A percentile compares a stretch with the other conserved stretches of the same genome.
Conservation (phyloP, 805 yeast genomes). For the Gaillardinia entomophila region DNA sequence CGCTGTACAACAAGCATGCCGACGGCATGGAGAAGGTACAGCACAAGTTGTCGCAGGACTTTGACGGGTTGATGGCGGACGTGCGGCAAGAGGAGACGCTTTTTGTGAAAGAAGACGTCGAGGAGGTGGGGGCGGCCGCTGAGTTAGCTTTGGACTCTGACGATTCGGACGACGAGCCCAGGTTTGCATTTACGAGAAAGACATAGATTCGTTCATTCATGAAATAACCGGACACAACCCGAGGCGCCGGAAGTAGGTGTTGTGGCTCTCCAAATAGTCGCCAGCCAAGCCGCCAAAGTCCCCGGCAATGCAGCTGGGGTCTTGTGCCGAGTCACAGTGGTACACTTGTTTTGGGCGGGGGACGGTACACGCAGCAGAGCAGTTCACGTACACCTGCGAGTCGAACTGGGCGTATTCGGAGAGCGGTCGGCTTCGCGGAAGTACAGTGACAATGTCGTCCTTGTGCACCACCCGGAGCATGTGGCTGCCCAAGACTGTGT, state of each 20-base stretch:
- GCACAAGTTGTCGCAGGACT: slow-evolving; percentile 8
- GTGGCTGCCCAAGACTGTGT: slow-evolving; percentile 24
- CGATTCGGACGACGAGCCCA: neutral
- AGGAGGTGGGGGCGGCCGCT: neutral
- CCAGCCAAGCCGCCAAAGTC: slow-evolving; percentile 17
- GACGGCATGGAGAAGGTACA: neutral
- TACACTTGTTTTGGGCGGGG: slow-evolving; percentile 25
- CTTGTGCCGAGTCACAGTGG: slow-evolving; percentile 25
- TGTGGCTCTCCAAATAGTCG: slow-evolving; percentile 26
- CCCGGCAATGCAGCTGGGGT: slow-evolving; percentile 21
- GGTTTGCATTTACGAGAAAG: neutral
- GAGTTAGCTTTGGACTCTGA: neutral
- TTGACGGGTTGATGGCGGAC: slow-evolving; percentile 11
- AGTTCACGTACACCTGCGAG: slow-evolving; percentile 16
- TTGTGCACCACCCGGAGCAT: slow-evolving; percentile 19
- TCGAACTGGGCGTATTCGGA: slow-evolving; percentile 9
- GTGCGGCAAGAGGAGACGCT: slow-evolving; percentile 3
- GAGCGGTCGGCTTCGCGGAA: slow-evolving; percentile 2
- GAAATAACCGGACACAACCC: slow-evolving; percentile 31
- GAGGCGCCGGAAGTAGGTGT: slow-evolving; percentile 31
- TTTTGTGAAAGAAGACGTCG: slow-evolving; percentile 5
- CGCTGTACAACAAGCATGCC: neutral
- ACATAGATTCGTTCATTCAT: too few relatives aligned
- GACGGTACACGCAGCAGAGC: slow-evolving; percentile 8
- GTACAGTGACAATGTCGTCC: slow-evolving; percentile 18